Evolutionary conservation across 139 green algal species (phyloP).

Genomic region (Micromonas commoda): DNA sequence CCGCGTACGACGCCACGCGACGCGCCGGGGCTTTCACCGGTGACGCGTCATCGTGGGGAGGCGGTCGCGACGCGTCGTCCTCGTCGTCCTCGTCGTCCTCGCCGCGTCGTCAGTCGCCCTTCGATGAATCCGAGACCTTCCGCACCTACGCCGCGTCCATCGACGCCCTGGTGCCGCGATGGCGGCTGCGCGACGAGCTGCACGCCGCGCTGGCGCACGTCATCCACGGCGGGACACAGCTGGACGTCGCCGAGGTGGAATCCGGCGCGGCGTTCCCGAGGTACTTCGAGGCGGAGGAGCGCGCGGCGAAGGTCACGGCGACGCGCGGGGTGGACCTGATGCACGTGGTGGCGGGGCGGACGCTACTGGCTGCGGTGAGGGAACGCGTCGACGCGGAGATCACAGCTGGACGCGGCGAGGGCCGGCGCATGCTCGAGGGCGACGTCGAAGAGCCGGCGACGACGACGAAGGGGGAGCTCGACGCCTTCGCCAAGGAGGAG

Average conservation of each 20-base stretch:
- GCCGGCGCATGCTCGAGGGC: no score
- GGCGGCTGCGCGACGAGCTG: neutral
- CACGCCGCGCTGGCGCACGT: neutral
- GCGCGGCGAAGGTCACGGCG: neutral
- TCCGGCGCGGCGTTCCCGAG: neutral
- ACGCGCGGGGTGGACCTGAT: neutral
- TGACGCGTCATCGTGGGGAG: no score
- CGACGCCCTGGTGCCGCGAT: neutral
- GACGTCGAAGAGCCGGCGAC: no score
- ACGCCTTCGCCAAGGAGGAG: neutral
- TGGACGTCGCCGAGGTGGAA: constrained; percentile 1
- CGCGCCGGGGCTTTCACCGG: no score
- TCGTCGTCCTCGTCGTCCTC: neutral
- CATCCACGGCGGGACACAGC: neutral
- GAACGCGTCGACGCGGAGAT: no score
- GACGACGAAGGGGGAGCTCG: no score
- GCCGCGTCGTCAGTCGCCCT: neutral
- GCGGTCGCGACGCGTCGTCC: neutral
- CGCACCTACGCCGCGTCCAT: neutral
- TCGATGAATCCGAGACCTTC: neutral
- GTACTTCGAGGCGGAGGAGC: constrained; percentile 22
- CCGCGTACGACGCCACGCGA: neutral
- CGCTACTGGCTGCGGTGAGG: constrained; percentile 16
- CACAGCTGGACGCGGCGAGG: no score
- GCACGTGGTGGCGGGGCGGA: constrained; percentile 22